Evolutionary conservation across 768 basidiomycete species (phyloP), one percentile per base, ranked within the genome.

Genomic region (Naganishia vishniacii): DNA sequence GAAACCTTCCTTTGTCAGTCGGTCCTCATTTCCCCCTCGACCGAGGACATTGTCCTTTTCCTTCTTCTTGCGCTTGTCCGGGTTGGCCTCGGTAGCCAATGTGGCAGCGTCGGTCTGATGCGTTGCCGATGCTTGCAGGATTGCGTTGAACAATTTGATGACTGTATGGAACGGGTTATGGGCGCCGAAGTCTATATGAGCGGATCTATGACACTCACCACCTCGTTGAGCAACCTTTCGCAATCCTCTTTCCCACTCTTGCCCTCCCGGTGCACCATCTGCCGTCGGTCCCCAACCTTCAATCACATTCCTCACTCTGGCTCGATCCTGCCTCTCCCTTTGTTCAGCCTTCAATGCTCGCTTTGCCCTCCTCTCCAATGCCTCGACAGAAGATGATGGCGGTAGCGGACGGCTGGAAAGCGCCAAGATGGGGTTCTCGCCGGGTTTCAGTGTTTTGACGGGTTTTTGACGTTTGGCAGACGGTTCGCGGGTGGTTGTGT

Each of bases 121-220:
- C 13, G 61, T 48, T 26, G 69, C 68, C 8, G 77, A 73, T 2
- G 74, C 73, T 25, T 70, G 69, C 16, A 77, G 67, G 61, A 78
- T 78, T 20, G 77, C 77, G 68, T 78, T 78, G 72, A 78, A 78
- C 23, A 78, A 72, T 28, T 77, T 77, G 73, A 78, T 74, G 23
- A 78, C 77, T 78, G 65, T 8, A 29, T 18, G 40, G 45, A 16
- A 34, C 45, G 44, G 20, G 13, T 23, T 23, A 16, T 13, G 49
- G 13, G 31, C 37, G 58, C 41, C 18, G 20, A 8, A 20, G 0
- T 31, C 37, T 6, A 31, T 28, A 15, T 47, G 51, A 23, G n/a
- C 6, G n/a, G 26, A 44, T 18, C 9, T 5, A 44, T 44, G 6
- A 44, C 1, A 75, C 77, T 73, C 34, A 77, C 77, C 77, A 68